Evolutionary conservation across 257 asterid genomes (phyloP).

Genomic region (Lithospermum erythrorhizon): DNA sequence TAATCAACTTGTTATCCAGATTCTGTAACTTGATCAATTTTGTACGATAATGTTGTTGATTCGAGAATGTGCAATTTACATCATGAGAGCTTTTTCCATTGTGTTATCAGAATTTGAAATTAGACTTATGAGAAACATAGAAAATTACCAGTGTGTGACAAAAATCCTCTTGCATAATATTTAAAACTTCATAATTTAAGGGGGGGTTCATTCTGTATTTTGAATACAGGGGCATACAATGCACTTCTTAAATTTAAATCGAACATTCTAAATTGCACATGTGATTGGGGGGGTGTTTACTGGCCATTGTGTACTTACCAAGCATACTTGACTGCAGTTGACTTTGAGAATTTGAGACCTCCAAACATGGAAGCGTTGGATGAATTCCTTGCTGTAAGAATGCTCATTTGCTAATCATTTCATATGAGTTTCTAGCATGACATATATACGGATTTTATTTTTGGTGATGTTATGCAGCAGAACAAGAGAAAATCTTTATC

Average conservation of each 20-base stretch:
- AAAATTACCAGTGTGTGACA: neutral
- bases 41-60: neutral
- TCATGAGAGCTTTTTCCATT: neutral
- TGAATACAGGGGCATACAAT: neutral
- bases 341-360: slow-evolving; percentile 61
- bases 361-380: slow-evolving; percentile 85
- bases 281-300: too few species aligned
- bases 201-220: too few species aligned
- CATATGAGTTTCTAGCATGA: slow-evolving; percentile 1
- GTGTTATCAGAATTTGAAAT: neutral
- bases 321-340: slow-evolving; percentile 46
- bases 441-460: slow-evolving; percentile 1
- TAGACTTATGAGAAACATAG: neutral
- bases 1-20: neutral
- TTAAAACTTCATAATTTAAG: neutral
- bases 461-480: slow-evolving; percentile 33
- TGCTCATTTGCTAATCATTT: slow-evolving; percentile 5
- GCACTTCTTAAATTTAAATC: too few species aligned
- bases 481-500: slow-evolving; percentile 39
- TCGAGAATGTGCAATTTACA: neutral
- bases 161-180: neutral
- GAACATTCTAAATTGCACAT: too few species aligned
- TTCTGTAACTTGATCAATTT: neutral
- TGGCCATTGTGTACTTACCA: too few species aligned
- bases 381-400: slow-evolving; percentile 61